Evolutionary conservation across 208 protist genomes (phyloP), one percentile per base, ranked within the genome.

Genomic region (Herpetomonas samuelpessoai): DNA sequence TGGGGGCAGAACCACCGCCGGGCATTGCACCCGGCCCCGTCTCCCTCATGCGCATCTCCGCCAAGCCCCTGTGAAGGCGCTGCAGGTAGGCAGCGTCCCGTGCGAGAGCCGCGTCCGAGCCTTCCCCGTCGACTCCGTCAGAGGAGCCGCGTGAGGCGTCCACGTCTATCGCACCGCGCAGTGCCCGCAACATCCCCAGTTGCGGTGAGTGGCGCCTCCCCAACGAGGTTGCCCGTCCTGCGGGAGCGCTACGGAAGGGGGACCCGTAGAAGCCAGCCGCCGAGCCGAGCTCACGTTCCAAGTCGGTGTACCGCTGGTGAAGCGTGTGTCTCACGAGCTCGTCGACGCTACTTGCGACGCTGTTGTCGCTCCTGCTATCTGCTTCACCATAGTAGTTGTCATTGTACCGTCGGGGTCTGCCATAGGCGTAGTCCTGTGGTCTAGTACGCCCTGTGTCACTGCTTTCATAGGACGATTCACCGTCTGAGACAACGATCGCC

Each of bases 301-400:
- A n/a, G 21, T 25, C 12, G 28, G 38, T 29, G 68, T 62, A 41
- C 10, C 21, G 47, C 29, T 65, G 55, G 26, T 48, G 62, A 57
- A 85, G 61, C 19, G 65, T 38, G 51, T 69, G 31, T 55, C 66
- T 44, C 21, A 85, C 62, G 18, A 80, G 56, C 51, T 75, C 73
- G 44, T 79, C 77, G 7, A 76, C 64, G 21, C 62, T 75, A 26
- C 57, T 69, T 14, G 54, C 64, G 31, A 64, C 69, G 30, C 39
- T 48, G 35, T 31, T 48, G 47, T 73, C 71, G 45, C 24, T 62
- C 10, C 24, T 57, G 35, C 6, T 14, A 9, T 9, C 30, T 2
- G 3, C 19, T 9, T 4, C 48, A 44, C 51, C 55, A 30, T 41
- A 61, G 21, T 52, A 65, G 52, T 44, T 44, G 45, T 62, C 41